These are phyloP conservation scores for Bacidia gigantensis DNA, from an alignment of 495 filamentous ascomycete genomes.

Conservation along the genomic window DNA sequence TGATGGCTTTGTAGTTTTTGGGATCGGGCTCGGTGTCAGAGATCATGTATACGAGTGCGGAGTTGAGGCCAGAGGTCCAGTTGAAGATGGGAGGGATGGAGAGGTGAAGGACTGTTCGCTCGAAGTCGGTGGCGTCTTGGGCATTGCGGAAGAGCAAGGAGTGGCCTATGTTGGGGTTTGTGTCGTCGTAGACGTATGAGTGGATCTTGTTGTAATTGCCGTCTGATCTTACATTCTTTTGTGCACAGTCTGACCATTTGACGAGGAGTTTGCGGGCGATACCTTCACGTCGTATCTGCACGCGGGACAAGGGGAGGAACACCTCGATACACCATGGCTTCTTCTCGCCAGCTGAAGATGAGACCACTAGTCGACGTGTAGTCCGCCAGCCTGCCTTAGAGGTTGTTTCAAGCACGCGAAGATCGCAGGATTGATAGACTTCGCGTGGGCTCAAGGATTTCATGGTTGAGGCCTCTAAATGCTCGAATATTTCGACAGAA, in stretches of 20 bases:
- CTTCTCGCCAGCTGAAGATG: constrained; percentile 26
- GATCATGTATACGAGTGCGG: constrained; percentile 24
- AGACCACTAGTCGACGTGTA: constrained; percentile 29
- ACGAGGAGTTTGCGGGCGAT: constrained; percentile 23
- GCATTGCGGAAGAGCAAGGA: constrained; percentile 21
- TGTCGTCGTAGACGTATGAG: constrained; percentile 28
- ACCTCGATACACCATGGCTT: constrained; percentile 25
- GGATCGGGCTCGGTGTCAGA: constrained; percentile 24
- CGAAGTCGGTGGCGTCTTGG: constrained; percentile 23
- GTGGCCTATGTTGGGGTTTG: constrained; percentile 25
- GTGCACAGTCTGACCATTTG: constrained; percentile 32
- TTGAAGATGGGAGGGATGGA: constrained; percentile 19
- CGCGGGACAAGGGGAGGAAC: constrained; percentile 28
- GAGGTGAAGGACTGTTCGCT: constrained; percentile 21
- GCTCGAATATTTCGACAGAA: constrained; percentile 26
- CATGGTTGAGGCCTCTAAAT: constrained; percentile 24
- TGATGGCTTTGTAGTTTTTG: constrained; percentile 27
- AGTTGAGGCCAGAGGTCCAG: constrained; percentile 20
- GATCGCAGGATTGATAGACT: constrained; percentile 24
- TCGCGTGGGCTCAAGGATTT: constrained; percentile 25
- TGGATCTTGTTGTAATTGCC: constrained; percentile 26
- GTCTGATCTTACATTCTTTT: constrained; percentile 24
- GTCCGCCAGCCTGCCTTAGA: constrained; percentile 28
- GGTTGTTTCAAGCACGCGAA: constrained; percentile 29
- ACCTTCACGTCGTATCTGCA: constrained; percentile 24